Conservation (phyloP, 352 stramenopile genomes). For the Phytophthora quininea region DNA sequence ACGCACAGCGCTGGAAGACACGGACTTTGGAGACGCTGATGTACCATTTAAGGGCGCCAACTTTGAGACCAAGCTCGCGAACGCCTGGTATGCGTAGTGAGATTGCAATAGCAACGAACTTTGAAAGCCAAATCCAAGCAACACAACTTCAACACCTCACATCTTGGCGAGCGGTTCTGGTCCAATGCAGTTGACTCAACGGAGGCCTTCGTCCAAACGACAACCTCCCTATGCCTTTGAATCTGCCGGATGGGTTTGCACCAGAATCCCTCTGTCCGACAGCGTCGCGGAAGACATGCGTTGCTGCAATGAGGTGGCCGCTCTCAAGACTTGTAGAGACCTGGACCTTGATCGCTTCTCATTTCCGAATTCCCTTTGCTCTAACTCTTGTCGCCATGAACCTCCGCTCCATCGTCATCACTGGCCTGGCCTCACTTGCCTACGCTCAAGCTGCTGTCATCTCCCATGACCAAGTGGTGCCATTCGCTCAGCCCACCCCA, state of each 20-base stretch:
- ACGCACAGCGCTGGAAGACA: slow-evolving; percentile 27
- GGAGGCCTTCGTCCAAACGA: too few relatives aligned
- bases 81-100: slow-evolving; percentile 13
- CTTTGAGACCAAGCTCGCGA: slow-evolving; percentile 25
- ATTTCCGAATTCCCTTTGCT: slow-evolving; percentile 8
- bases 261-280: background rate
- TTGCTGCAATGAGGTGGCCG: background rate
- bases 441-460: slow-evolving; percentile 13
- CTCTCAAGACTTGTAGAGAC: background rate
- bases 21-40: slow-evolving; percentile 29
- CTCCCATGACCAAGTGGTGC: slow-evolving; percentile 13
- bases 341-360: background rate
- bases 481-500: slow-evolving; percentile 1
- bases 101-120: background rate
- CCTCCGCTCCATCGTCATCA: background rate
- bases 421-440: background rate
- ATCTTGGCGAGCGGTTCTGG: too few relatives aligned
- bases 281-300: background rate
- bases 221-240: background rate
- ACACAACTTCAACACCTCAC: background rate
- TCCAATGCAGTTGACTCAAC: background rate
- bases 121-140: background rate
- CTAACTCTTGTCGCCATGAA: slow-evolving; percentile 5
- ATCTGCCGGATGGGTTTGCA: background rate
- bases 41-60: slow-evolving; percentile 32